A percentile compares a stretch with the other conserved stretches of the same genome.
phyloP scores from a whole-genome alignment of 257 asterid genomes.

The Solanum okadae region DNA sequence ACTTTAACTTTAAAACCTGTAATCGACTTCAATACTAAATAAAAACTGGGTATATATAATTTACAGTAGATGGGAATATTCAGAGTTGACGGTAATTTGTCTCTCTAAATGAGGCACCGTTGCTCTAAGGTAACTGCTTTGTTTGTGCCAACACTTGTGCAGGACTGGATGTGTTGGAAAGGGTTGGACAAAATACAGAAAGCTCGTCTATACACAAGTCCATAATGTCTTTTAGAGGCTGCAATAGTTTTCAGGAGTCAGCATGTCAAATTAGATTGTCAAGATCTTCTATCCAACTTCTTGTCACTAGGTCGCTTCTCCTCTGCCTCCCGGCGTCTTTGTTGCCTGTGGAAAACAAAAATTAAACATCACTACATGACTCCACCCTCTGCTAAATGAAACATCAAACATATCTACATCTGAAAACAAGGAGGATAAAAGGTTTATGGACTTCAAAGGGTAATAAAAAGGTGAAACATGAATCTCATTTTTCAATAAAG shows the following conservation, averaged over 20 bases:
- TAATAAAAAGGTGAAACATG: neutral
- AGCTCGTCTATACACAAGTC: neutral
- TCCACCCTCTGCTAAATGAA: neutral
- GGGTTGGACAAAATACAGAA: neutral
- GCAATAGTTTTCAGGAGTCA: neutral
- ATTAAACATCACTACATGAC: neutral
- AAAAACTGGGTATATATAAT: neutral
- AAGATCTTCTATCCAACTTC: slow-evolving; percentile 34
- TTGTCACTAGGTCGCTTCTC: slow-evolving; percentile 26
- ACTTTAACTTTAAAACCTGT: neutral
- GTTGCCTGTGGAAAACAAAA: slow-evolving; percentile 19
- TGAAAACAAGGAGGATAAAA: neutral
- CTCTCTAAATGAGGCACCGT: neutral
- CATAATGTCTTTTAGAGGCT: neutral
- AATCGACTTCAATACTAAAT: neutral
- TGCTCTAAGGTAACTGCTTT: neutral
- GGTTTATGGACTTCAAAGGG: neutral
- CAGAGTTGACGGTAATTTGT: neutral
- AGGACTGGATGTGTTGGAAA: neutral
- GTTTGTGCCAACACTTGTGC: neutral
- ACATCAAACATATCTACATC: neutral
- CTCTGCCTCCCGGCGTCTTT: slow-evolving; percentile 30
- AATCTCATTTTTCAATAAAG: neutral
- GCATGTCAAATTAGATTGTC: neutral
- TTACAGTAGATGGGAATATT: neutral